A percentile compares a stretch with the other conserved stretches of the same genome.
Conservation (phyloP, 208 protist species). For the Angomonas ambiguus region DNA sequence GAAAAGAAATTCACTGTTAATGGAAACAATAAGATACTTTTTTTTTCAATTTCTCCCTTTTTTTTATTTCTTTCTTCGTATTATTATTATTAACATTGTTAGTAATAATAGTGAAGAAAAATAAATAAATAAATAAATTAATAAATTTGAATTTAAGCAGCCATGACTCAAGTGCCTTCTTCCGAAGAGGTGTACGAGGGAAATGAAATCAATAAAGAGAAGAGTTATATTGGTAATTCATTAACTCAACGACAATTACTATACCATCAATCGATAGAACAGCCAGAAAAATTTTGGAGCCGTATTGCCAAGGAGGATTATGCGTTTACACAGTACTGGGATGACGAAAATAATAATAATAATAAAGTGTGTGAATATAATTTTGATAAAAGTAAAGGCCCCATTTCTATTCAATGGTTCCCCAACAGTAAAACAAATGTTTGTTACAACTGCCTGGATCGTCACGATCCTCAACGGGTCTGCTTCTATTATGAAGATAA, state of each 20-base stretch:
- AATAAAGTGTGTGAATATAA: constrained; percentile 60
- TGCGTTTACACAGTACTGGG: constrained; percentile 32
- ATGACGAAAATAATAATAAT: constrained; percentile 46
- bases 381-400: constrained; percentile 69
- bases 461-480: constrained; percentile 69
- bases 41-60: background rate
- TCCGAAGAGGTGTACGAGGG: constrained; percentile 58
- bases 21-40: constrained; percentile 3
- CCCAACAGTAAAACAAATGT: constrained; percentile 67
- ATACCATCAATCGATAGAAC: constrained; percentile 39
- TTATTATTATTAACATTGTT: background rate
- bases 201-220: constrained; percentile 6
- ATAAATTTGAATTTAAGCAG: background rate
- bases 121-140: constrained; percentile 2
- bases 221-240: constrained; percentile 1
- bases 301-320: constrained; percentile 52
- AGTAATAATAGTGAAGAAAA: constrained; percentile 1
- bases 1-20: background rate
- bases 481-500: constrained; percentile 91
- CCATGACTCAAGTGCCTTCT: background rate
- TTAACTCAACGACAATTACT: no score
- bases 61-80: constrained; percentile 8
- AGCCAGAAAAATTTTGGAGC: constrained; percentile 67
- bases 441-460: constrained; percentile 91
- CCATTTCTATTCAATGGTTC: constrained; percentile 80